Evolutionary conservation across 805 yeast genomes (phyloP), one percentile per base, ranked within the genome.

Genomic region (Wickerhamiella alocasiicola): DNA sequence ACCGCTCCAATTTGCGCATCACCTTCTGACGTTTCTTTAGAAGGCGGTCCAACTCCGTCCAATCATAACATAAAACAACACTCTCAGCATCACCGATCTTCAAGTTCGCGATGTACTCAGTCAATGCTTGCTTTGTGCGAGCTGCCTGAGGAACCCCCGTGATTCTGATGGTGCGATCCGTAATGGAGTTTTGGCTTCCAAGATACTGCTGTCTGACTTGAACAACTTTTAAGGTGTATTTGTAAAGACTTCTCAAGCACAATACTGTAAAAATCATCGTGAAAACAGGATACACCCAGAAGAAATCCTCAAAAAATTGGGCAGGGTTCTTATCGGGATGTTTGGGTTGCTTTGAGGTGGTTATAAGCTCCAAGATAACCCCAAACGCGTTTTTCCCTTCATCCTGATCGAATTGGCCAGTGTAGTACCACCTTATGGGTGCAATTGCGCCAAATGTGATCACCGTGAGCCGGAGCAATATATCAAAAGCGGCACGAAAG

Each of bases 141-240:
- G 87, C 62, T 34, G 77, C 76, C 0, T 81, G 78, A 0, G 97
- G 96, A 4, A 88, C 83, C 0, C 97, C 97, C 27, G 88, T 76
- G 11, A 88, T 57, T 44, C 88, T 65, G 30, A 91, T 78, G 1
- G 97, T 91, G 55, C 95, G 69, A 64, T 88, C 97, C 0, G 97
- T 83, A 44, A 88, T 70, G 7, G 94, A 78, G 55, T 80, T 80
- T 56, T 87, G 96, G 47, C 70, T 72, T 0, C 97, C 96, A 48
- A 88, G 64, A 53, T 81, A 80, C 39, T 62, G 63, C 60, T 88
- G 97, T 46, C 97, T 71, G 49, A 81, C 78, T 38, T 67, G 63
- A 23, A 88, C 82, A 27, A 88, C 82, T 45, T 73, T 70, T 46
- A 67, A 67, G 0, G 96, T 81, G 31, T 46, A 50, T 51, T 81